A percentile compares a stretch with the other conserved stretches of the same genome.
Conservation (phyloP, 2,329 filamentous ascomycete species). For the Xylariaceae sp. region DNA sequence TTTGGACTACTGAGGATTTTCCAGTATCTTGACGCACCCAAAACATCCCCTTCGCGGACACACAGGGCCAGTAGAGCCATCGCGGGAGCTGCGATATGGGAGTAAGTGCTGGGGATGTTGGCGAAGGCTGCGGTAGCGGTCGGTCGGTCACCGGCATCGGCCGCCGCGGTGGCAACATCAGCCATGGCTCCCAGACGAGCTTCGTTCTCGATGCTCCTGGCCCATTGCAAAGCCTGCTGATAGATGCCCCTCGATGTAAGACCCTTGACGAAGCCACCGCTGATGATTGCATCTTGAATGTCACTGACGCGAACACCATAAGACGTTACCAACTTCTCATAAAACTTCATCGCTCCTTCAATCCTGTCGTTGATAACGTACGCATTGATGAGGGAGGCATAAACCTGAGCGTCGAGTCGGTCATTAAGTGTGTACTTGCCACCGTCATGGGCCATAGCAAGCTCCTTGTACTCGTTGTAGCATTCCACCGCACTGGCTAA, state of each 20-base stretch:
- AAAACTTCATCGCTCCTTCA: constrained; percentile 84
- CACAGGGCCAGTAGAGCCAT: constrained; percentile 88
- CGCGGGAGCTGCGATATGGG: constrained; percentile 63
- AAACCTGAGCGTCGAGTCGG: constrained; percentile 82
- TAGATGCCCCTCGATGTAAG: constrained; percentile 75
- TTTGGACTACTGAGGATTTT: constrained; percentile 70
- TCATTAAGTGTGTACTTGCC: constrained; percentile 72
- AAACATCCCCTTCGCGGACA: constrained; percentile 80
- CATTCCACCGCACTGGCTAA: constrained; percentile 88
- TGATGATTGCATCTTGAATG: constrained; percentile 75
- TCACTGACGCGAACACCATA: constrained; percentile 64
- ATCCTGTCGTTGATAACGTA: constrained; percentile 83
- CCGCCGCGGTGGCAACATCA: constrained; percentile 76
- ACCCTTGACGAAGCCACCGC: constrained; percentile 79
- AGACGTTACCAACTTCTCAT: constrained; percentile 75
- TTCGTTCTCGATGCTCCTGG: constrained; percentile 66
- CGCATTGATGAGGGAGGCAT: constrained; percentile 88
- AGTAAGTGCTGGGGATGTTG: constrained; percentile 59
- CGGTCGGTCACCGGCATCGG: constrained; percentile 75
- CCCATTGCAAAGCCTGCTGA: constrained; percentile 76
- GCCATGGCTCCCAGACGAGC: constrained; percentile 70
- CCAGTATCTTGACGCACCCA: constrained; percentile 82
- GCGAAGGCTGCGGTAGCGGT: constrained; percentile 73
- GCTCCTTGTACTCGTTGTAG: constrained; percentile 91
- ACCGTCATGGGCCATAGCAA: constrained; percentile 84